Conservation (phyloP, 768 basidiomycete species). For the Termitomyces sp. region DNA sequence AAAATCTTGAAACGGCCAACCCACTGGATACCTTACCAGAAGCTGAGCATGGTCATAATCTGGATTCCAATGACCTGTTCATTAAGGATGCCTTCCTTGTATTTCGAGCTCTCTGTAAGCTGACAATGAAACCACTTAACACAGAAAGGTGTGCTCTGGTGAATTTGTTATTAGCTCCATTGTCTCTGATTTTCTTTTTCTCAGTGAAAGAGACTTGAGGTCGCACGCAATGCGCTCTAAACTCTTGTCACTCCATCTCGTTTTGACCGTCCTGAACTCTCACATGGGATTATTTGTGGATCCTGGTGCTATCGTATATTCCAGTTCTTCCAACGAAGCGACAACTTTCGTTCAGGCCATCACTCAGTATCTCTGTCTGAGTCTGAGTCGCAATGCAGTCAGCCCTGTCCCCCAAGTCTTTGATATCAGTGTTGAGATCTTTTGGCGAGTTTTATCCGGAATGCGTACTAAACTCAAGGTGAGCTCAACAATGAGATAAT, state of each 20-base stretch:
- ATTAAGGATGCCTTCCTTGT: conserved; percentile 98
- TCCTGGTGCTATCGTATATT: conserved; percentile 85
- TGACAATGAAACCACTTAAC: conserved; percentile 96
- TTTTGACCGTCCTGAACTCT: conserved; percentile 86
- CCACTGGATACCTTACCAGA: conserved; percentile 30
- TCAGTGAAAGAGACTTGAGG: conserved; percentile 89
- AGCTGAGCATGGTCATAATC: conserved; percentile 32
- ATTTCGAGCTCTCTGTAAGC: conserved; percentile 92
- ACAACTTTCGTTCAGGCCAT: conserved; percentile 90
- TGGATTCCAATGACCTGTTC: conserved; percentile 83
- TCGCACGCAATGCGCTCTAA: conserved; percentile 98
- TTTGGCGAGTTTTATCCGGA: conserved; percentile 92
- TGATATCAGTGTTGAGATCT: conserved; percentile 96
- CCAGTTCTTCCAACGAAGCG: conserved; percentile 81
- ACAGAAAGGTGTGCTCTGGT: conserved; percentile 69
- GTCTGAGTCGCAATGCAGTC: conserved; percentile 91
- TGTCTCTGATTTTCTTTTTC: not conserved
- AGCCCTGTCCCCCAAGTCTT: conserved; percentile 96
- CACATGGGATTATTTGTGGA: conserved; percentile 91
- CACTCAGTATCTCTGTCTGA: conserved; percentile 93
- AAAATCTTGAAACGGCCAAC: conserved; percentile 29
- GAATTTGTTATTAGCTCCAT: not conserved
- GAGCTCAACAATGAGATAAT: conserved; percentile 8
- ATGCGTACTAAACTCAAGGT: conserved; percentile 97
- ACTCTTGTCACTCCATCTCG: conserved; percentile 87